These are phyloP conservation scores for Ormosia emarginata DNA, from an alignment of 306 rosid species.

Conservation along the genomic window DNA sequence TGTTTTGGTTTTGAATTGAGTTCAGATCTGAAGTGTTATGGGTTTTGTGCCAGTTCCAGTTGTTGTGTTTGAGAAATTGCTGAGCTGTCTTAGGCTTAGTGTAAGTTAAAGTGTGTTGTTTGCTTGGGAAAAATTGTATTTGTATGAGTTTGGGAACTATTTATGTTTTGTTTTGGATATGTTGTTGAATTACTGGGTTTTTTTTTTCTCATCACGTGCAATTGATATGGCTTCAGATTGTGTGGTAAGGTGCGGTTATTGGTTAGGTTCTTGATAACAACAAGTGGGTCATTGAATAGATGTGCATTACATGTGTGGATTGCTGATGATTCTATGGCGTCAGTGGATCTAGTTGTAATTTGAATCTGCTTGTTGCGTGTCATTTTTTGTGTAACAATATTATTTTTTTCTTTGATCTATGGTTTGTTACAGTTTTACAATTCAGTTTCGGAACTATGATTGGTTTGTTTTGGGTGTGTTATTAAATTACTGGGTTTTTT, in stretches of 20 bases:
- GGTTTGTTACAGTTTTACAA: background rate
- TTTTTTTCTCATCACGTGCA: background rate
- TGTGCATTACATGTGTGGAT: background rate
- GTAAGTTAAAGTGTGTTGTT: background rate
- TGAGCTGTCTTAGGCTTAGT: background rate
- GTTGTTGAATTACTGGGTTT: too few species aligned
- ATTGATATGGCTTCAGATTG: background rate
- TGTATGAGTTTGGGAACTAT: background rate
- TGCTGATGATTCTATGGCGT: background rate
- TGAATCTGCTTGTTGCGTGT: background rate
- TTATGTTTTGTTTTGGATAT: too few species aligned
- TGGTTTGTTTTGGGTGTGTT: background rate
- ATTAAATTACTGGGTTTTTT: background rate
- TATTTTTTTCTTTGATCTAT: too few species aligned
- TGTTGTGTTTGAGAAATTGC: too few species aligned
- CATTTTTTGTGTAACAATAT: too few species aligned
- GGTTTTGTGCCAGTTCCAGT: background rate
- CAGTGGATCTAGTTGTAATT: background rate
- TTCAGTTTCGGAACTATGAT: background rate
- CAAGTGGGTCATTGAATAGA: background rate
- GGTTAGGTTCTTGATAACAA: background rate
- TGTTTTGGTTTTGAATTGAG: background rate
- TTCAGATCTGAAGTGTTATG: background rate
- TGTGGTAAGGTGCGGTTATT: background rate
- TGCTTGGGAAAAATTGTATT: background rate